Conservation (phyloP, 495 filamentous ascomycete genomes). For the Eremomyces bilateralis region DNA sequence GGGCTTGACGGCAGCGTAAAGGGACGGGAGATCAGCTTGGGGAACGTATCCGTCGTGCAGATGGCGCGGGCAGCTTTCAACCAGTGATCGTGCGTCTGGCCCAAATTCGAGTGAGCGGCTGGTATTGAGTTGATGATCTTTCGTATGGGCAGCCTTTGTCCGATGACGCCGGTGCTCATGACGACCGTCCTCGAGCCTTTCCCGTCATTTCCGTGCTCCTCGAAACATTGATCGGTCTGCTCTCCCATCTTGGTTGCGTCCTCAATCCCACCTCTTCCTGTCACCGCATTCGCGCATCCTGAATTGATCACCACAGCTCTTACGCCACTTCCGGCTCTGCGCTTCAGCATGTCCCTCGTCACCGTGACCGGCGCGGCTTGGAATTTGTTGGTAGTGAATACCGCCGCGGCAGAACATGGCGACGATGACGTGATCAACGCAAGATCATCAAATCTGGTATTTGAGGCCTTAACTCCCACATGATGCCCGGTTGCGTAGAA, state of each 20-base stretch:
- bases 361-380: conserved; percentile 87
- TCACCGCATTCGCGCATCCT: conserved; percentile 94
- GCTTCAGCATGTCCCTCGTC: conserved; percentile 45
- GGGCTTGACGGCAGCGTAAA: conserved; percentile 75
- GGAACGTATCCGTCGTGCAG: conserved; percentile 98
- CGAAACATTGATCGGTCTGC: conserved; percentile 47
- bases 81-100: conserved; percentile 65
- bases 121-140: conserved; percentile 77
- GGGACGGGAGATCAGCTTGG: conserved; percentile 69
- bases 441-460: conserved; percentile 74
- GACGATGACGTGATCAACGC: conserved; percentile 70
- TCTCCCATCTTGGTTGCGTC: conserved; percentile 70
- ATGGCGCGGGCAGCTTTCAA: conserved; percentile 73
- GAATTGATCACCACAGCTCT: conserved; percentile 80
- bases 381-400: conserved; percentile 97
- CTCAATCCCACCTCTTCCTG: conserved; percentile 73
- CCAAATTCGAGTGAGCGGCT: conserved; percentile 43
- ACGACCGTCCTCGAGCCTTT: conserved; percentile 53
- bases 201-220: conserved; percentile 24
- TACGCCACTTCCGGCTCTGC: conserved; percentile 44
- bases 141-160: conserved; percentile 76
- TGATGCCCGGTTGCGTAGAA: conserved; percentile 74
- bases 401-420: conserved; percentile 79
- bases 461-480: conserved; percentile 82
- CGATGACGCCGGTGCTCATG: conserved; percentile 97